A percentile compares a stretch with the other conserved stretches of the same genome.
These are phyloP conservation scores for Teunomyces kruisii DNA, from an alignment of 805 yeast genomes.

Conservation along the genomic window DNA sequence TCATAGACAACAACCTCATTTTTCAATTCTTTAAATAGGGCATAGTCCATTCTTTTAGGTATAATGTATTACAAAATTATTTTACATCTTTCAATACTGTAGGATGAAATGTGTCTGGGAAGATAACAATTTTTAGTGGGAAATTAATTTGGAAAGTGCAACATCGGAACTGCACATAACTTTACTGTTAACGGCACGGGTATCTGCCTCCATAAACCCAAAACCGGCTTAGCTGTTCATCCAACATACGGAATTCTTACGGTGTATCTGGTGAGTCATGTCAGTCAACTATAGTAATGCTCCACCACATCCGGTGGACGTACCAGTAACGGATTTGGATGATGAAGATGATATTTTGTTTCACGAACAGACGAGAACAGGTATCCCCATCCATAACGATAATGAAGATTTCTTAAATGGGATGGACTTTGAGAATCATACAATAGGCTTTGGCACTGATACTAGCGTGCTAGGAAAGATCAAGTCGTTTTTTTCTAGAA, in stretches of 20 bases:
- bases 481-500: constrained; percentile 5
- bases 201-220: too few relatives aligned
- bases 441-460: background rate
- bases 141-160: too few relatives aligned
- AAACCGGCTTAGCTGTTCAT: too few relatives aligned
- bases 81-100: too few relatives aligned
- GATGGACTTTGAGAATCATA: constrained; percentile 22
- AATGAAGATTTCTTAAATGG: constrained; percentile 17
- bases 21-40: constrained; percentile 11
- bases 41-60: constrained; percentile 5
- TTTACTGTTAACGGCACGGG: too few relatives aligned
- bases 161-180: too few relatives aligned
- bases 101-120: too few relatives aligned
- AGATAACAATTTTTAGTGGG: too few relatives aligned
- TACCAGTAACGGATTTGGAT: constrained; percentile 58
- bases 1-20: background rate
- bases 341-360: constrained; percentile 38
- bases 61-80: background rate
- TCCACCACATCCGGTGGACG: constrained; percentile 42
- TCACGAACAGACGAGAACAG: constrained; percentile 13
- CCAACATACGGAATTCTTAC: too few relatives aligned
- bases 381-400: background rate
- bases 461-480: constrained; percentile 3
- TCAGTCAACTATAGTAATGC: constrained; percentile 7
- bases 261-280: background rate